Base-by-base conservation (phyloP, 2,329 filamentous ascomycete genomes). In the Phoma sp. region DNA sequence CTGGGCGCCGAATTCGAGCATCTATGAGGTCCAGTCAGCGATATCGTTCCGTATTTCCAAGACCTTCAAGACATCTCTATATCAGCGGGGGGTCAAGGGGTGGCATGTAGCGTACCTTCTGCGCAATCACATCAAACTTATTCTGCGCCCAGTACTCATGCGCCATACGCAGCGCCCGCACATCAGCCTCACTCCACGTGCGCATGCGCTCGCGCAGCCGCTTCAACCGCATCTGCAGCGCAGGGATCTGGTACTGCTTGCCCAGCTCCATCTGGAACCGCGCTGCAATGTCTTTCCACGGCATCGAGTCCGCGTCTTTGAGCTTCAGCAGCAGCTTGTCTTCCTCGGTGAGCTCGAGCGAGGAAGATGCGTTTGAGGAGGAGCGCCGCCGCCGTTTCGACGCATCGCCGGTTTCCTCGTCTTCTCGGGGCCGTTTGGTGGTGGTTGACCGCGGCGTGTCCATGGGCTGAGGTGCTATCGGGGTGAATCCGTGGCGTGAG, bases 201-300 rank as follows among this genome's bases (percentile, higher is more conserved):
- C 81, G 77, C 67, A 81, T 77, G 41, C 79, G 75, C 61, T 82
- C 80, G 14, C 79, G 72, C 33, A 83, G 69, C 33, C 81, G 74
- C 65, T 82, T 82, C 60, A 80, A 77, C 18, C 80, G 79, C 81
- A 83, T 83, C 62, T 83, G 81, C 29, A 83, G 69, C 7, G 80
- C 79, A 4, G 81, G 79, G 43, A 82, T 79, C 57, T 82, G 78
- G 57, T 80, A 78, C 4, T 68, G 73, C 62, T 81, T 79, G 51
- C 79, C 79, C 25, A 78, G 70, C 27, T 82, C 79, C 10, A 73
- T 74, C 50, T 79, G 74, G 66, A 83, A 82, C 22, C 78, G 78
- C 6, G 74, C 72, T 7, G 79, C 79, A 54, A 83, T 83, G 52
- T 82, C 81, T 63, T 83, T 83, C 81, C 81, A 83, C 0, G 80